A percentile compares a stretch with the other conserved stretches of the same genome.
phyloP scores from a whole-genome alignment of 306 rosid genomes.

The Styphnolobium japonicum region DNA sequence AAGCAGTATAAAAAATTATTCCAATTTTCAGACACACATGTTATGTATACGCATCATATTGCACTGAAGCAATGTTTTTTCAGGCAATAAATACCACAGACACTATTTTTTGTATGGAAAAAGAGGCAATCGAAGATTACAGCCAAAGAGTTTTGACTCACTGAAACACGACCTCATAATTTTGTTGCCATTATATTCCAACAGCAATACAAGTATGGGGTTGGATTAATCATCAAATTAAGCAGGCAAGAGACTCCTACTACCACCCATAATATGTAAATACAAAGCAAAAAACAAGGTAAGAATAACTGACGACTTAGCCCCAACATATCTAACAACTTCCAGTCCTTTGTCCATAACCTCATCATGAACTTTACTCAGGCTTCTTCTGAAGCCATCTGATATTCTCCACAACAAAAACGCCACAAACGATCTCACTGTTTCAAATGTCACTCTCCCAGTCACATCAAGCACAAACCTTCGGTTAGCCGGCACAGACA shows the following conservation, averaged over 20 bases:
- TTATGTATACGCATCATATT: background rate
- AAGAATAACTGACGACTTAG: constrained; percentile 56
- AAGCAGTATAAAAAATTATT: background rate
- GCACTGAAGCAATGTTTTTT: background rate
- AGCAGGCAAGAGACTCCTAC: constrained; percentile 48
- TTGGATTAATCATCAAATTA: constrained; percentile 24
- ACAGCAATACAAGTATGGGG: background rate
- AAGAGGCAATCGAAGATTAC: no score
- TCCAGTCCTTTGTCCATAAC: constrained; percentile 49
- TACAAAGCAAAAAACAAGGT: constrained; percentile 61
- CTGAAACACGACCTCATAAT: background rate
- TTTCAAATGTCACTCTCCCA: constrained; percentile 60
- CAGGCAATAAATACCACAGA: no score
- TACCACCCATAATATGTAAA: constrained; percentile 45
- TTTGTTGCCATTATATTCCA: background rate
- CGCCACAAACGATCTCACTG: constrained; percentile 50
- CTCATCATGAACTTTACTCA: constrained; percentile 43
- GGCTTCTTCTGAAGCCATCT: constrained; percentile 48
- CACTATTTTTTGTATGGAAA: no score
- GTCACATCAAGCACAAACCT: constrained; percentile 63
- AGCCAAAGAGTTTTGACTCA: no score
- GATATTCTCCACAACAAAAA: constrained; percentile 43
- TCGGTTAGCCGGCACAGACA: constrained; percentile 55
- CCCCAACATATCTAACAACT: constrained; percentile 50
- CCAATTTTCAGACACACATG: background rate